A percentile compares a stretch with the other conserved stretches of the same genome.
Conservation (phyloP, 306 rosid species). For the Astragalus membranaceus region DNA sequence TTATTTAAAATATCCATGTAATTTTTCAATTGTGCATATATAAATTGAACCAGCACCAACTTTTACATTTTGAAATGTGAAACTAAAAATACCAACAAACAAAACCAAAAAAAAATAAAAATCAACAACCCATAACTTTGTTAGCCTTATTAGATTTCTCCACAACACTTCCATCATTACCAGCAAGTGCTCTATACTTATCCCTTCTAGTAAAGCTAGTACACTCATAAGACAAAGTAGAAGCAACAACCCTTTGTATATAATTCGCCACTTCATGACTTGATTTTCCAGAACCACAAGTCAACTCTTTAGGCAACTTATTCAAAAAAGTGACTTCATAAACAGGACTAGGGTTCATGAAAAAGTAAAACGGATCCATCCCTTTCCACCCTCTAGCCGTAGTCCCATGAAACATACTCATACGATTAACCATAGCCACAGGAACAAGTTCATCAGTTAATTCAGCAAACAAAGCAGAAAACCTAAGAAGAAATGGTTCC, state of each 20-base stretch:
- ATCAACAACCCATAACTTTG: conserved; percentile 60
- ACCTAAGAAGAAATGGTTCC: conserved; percentile 66
- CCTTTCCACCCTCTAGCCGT: conserved; percentile 89
- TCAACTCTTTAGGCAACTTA: conserved; percentile 58
- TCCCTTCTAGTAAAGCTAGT: conserved; percentile 69
- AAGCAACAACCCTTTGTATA: conserved; percentile 71
- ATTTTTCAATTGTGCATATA: background rate
- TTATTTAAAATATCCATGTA: background rate
- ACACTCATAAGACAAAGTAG: conserved; percentile 66
- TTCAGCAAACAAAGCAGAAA: conserved; percentile 69
- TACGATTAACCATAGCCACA: conserved; percentile 74
- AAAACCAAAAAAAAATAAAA: background rate
- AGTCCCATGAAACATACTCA: conserved; percentile 93
- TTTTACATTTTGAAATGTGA: background rate
- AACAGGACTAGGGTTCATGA: conserved; percentile 81
- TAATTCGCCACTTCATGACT: conserved; percentile 88
- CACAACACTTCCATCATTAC: conserved; percentile 65
- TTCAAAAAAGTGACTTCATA: conserved; percentile 73
- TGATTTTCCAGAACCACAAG: conserved; percentile 45
- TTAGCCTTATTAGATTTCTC: conserved; percentile 31
- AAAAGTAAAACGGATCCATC: conserved; percentile 88
- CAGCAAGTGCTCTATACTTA: conserved; percentile 73
- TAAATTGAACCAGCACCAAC: background rate
- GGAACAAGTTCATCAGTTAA: conserved; percentile 77
- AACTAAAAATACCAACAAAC: background rate